Evolutionary conservation across 352 stramenopile species (phyloP), one percentile per base, ranked within the genome.

Genomic region (Phytophthora parvispora): DNA sequence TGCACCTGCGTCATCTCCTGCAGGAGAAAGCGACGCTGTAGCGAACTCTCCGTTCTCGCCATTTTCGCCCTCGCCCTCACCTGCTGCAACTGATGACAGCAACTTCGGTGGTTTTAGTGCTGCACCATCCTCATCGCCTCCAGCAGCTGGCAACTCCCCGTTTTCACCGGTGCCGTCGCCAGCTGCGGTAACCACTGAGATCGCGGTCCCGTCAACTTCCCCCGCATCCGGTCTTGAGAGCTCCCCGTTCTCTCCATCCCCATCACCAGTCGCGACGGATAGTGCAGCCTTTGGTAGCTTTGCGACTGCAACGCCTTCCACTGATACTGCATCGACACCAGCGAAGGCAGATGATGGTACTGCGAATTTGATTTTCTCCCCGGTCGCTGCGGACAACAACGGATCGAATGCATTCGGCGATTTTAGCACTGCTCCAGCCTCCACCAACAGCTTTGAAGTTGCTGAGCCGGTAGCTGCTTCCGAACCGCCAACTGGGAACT

Each of bases 241-340:
- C 42, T 69, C 61, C 34, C 40, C 56, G 10, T 68, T 79, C 47
- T 68, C 52, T 7, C 28, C 60, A 22, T 42, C 50, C 22, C 49
- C 55, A 27, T 40, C 60, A 8, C 55, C 60, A 27, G 32, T 18
- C 7, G 57, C 29, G 12, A 49, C 55, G 5, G 60, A 74, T 32
- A 66, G 24, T 34, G 25, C 57, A 20, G 45, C 40, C 15, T 80
- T 86, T 15, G 61, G 69, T 60, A 63, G 57, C 13, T 78, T 80
- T 50, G 66, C 56, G 9, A 13, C 60, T 10, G 34, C 67, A 25
- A 57, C 60, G 28, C 1, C 58, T 31, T 69, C 51, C 18, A 63
- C 20, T 10, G 50, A 67, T 32, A 63, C 4, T 48, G 8, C n/a
- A 48, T 3, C n/a, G n/a, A 48, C 42, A 6, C 42, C 3, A 16